Evolutionary conservation across 106 monocot species (phyloP), one percentile per base, ranked within the genome.

Genomic region (Acorus gramineus): DNA sequence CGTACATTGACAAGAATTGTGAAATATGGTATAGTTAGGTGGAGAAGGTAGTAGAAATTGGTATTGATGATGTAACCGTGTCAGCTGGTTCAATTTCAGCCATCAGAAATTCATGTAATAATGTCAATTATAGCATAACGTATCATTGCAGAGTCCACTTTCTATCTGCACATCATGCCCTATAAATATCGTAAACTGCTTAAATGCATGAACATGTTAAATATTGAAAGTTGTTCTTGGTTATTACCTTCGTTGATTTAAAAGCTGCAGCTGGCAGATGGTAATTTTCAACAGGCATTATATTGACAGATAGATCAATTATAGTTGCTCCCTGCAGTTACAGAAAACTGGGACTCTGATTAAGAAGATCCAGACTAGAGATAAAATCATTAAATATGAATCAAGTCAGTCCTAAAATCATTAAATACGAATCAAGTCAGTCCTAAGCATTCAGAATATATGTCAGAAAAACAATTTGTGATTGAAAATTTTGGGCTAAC

Each of bases 251-350:
- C 65, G 55, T 49, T 54, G 54, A 14, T 73, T 48, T 72, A 68
- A 52, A 74, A 71, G 85, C 86, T 71, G 79, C 79, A 57, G 67
- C 76, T 68, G 95, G 95, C 52, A 87, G 70, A 46, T 80, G 73
- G 60, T 91, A 96, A 65, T 87, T 70, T 62, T 85, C 85, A 49
- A 64, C 85, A 54, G 80, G 59, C 46, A 72, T 77, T 64, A 96
- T 76, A 53, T 11, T 76, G 7, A 96, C 95, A 76, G 74, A 71
- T 65, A 69, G 79, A 72, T 90, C 90, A 66, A 77, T 84, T 63
- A 96, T 87, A 47, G 90, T 85, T 49, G 95, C 84, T 42, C 95
- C 95, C 95, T 95, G 72, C 28, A 74, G 45, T 12, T 57, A 77
- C 46, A 56, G 3, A 58, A 13, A 45, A 74, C 48, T 54, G 11